A percentile compares a stretch with the other conserved stretches of the same genome.
Evolutionary conservation across 441 rosid genomes (phyloP).

Genomic region (Erysimum cheiri): DNA sequence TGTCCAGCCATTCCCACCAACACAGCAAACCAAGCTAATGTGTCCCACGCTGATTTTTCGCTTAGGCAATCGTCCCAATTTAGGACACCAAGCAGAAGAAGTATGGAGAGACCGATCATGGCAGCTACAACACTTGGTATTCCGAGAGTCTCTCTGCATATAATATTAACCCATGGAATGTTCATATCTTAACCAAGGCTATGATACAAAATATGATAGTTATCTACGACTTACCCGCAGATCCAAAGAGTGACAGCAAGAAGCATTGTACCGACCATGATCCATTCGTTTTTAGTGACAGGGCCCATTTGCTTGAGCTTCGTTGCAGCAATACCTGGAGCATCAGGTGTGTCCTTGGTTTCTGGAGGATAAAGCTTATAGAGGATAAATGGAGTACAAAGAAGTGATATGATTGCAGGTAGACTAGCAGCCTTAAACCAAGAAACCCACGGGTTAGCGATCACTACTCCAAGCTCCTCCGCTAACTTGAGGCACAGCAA

Average conservation of each 20-base stretch:
- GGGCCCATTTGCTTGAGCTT: slow-evolving; percentile 87
- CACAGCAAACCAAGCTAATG: slow-evolving; percentile 92
- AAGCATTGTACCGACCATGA: slow-evolving; percentile 89
- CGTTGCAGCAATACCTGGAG: slow-evolving; percentile 87
- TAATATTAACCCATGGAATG: not conserved
- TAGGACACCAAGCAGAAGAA: slow-evolving; percentile 85
- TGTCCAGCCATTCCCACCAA: slow-evolving; percentile 96
- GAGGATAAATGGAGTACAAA: slow-evolving; percentile 75
- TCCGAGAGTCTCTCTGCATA: slow-evolving; percentile 71
- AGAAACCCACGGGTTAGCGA: slow-evolving; percentile 85
- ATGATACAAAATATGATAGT: slow-evolving; percentile 19
- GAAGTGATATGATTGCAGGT: slow-evolving; percentile 75
- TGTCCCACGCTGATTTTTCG: slow-evolving; percentile 98
- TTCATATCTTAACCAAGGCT: not conserved
- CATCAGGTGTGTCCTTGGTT: slow-evolving; percentile 90
- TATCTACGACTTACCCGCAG: slow-evolving; percentile 65
- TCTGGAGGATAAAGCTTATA: slow-evolving; percentile 96
- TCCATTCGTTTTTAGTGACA: slow-evolving; percentile 80
- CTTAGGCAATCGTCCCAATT: slow-evolving; percentile 96
- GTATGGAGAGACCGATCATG: slow-evolving; percentile 88
- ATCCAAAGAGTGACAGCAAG: slow-evolving; percentile 96
- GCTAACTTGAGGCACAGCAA: slow-evolving; percentile 91
- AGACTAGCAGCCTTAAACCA: slow-evolving; percentile 95
- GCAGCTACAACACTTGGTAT: slow-evolving; percentile 95
- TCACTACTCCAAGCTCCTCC: slow-evolving; percentile 83